phyloP scores from a whole-genome alignment of 176 grass and related monocot species.

The Bolboschoenus planiculmis region DNA sequence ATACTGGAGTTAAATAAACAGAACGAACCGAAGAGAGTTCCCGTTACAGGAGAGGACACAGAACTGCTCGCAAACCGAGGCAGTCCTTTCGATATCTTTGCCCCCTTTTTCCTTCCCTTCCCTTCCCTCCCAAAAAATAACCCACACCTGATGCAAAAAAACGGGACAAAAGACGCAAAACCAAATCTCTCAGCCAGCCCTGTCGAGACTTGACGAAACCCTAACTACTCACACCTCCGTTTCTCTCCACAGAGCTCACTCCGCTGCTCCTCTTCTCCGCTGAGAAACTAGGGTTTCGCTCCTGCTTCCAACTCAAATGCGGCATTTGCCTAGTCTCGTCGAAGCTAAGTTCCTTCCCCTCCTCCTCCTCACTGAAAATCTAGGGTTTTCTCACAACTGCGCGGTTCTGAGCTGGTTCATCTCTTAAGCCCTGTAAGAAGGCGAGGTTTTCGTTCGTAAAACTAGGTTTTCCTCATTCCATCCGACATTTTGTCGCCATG shows the following conservation, averaged over 20 bases:
- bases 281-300: not conserved
- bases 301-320: not conserved
- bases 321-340: not conserved
- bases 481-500: constrained; percentile 17
- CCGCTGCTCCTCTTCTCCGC: not conserved
- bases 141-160: not conserved
- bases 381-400: constrained; percentile 8
- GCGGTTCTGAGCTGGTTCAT: constrained; percentile 15
- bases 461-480: not conserved
- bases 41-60: not conserved
- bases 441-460: not conserved
- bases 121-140: constrained; percentile 25
- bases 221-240: not conserved
- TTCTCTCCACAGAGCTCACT: not conserved
- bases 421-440: not conserved
- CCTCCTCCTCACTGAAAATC: not conserved
- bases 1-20: not conserved
- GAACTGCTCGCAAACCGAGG: constrained; percentile 39
- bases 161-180: not conserved
- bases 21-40: not conserved
- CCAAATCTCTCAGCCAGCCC: not conserved
- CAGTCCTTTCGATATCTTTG: constrained; percentile 38
- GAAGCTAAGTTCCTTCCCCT: constrained; percentile 15
- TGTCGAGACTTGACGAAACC: not conserved
- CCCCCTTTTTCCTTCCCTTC: not conserved